These are phyloP conservation scores for Sporothrix euskadiensis DNA, from an alignment of 2,329 filamentous ascomycete species.

Conservation along the genomic window DNA sequence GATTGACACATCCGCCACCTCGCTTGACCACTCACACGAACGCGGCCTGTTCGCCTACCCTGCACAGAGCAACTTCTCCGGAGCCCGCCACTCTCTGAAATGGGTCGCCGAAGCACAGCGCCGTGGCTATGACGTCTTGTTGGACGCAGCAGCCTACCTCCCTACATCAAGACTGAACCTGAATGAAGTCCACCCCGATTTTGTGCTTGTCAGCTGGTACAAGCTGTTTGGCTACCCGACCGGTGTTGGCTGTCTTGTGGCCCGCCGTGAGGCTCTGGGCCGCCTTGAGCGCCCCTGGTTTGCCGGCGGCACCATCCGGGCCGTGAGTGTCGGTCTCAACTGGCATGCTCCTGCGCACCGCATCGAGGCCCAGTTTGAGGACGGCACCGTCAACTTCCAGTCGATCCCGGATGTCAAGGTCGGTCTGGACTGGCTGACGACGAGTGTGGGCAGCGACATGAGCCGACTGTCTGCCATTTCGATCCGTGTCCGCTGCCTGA, in stretches of 20 bases:
- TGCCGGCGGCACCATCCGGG: slow-evolving; percentile 43
- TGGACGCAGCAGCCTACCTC: slow-evolving; percentile 46
- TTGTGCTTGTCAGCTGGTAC: slow-evolving; percentile 46
- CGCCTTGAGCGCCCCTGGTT: slow-evolving; percentile 45
- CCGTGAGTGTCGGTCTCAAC: slow-evolving; percentile 37
- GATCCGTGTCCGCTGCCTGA: slow-evolving; percentile 42
- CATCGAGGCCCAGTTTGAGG: slow-evolving; percentile 42
- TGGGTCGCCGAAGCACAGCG: slow-evolving; percentile 43
- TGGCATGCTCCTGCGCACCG: slow-evolving; percentile 39
- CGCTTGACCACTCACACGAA: slow-evolving; percentile 26
- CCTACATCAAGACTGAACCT: slow-evolving; percentile 43
- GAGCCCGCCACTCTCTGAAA: slow-evolving; percentile 45
- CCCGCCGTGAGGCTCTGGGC: slow-evolving; percentile 38
- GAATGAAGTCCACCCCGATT: slow-evolving; percentile 41
- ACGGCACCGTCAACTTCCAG: slow-evolving; percentile 46
- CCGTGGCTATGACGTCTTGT: slow-evolving; percentile 44
- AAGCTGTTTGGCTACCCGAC: slow-evolving; percentile 48
- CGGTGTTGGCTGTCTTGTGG: slow-evolving; percentile 45
- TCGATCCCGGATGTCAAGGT: slow-evolving; percentile 43
- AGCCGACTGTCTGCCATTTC: slow-evolving; percentile 38
- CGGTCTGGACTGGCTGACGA: slow-evolving; percentile 42
- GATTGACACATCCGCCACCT: neutral
- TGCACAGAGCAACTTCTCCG: slow-evolving; percentile 50
- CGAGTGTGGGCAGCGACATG: slow-evolving; percentile 26
- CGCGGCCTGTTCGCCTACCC: slow-evolving; percentile 48